Evolutionary conservation across 164 flowering plant genomes (phyloP).

Genomic region (Vitis labrusca): DNA sequence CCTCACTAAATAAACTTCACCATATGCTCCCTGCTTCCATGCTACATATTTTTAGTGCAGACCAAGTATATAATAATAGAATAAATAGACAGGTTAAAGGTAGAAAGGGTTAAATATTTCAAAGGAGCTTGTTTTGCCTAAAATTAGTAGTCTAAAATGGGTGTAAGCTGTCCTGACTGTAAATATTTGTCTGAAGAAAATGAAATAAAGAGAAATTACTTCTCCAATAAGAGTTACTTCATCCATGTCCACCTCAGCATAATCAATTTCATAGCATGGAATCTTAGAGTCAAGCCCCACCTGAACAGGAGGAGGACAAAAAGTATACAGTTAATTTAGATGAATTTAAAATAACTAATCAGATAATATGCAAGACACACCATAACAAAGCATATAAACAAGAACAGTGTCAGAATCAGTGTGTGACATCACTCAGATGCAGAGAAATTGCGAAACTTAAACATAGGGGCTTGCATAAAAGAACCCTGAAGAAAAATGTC

Average conservation of each 20-base stretch:
- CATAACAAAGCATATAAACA: no score
- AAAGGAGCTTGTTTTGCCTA: neutral
- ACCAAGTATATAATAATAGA: neutral
- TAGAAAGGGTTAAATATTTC: neutral
- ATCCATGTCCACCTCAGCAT: constrained; percentile 50
- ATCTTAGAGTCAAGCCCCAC: constrained; percentile 38
- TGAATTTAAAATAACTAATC: no score
- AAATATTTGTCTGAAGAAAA: constrained; percentile 2
- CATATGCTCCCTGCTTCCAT: constrained; percentile 52
- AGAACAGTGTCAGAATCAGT: no score
- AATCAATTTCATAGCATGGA: constrained; percentile 52
- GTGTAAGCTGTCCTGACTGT: neutral
- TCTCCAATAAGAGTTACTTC: constrained; percentile 60
- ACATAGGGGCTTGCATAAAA: no score
- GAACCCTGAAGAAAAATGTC: no score
- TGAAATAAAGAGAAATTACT: constrained; percentile 29
- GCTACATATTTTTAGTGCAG: neutral
- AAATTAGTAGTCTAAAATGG: neutral
- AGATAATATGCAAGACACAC: no score
- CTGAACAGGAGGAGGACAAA: constrained; percentile 21
- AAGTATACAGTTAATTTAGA: neutral
- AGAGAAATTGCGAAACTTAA: no score
- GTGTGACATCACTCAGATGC: no score
- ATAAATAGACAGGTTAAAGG: neutral
- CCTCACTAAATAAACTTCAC: constrained; percentile 62